Percentiles rank a stretch among this genome's conserved stretches.
Conservation (phyloP, 2,329 filamentous ascomycete species). For the Westerdykella sp. region DNA sequence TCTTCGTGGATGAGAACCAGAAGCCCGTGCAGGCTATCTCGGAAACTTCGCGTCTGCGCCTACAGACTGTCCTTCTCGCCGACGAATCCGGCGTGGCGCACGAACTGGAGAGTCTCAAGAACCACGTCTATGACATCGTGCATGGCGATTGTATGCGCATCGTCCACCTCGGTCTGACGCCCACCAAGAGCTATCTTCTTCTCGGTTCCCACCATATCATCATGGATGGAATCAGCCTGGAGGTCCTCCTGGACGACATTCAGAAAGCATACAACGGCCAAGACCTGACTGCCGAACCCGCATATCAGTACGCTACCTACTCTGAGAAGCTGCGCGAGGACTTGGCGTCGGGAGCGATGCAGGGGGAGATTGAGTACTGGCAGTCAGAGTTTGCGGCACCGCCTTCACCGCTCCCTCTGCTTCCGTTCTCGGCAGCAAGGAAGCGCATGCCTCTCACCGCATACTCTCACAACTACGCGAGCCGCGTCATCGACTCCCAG, state of each 20-base stretch:
- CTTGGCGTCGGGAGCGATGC: background rate
- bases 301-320: conserved; percentile 1
- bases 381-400: background rate
- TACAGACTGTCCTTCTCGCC: background rate
- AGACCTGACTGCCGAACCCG: background rate
- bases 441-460: conserved; percentile 9
- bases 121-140: conserved; percentile 15
- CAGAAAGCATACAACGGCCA: conserved; percentile 10
- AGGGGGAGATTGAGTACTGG: conserved; percentile 5
- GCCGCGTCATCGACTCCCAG: conserved; percentile 1
- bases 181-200: conserved; percentile 12
- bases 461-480: background rate
- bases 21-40: conserved; percentile 3
- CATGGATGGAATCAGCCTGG: conserved; percentile 27
- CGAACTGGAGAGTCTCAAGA: conserved; percentile 2
- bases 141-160: conserved; percentile 16
- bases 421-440: no score
- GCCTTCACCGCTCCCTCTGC: conserved; percentile 13
- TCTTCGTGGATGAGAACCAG: conserved; percentile 1
- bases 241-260: conserved; percentile 20
- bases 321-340: conserved; percentile 1
- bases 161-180: conserved; percentile 9
- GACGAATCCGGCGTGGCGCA: conserved; percentile 1
- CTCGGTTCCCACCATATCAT: conserved; percentile 32
- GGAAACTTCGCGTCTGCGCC: background rate